Conservation (phyloP, 78 protist species). For the Dictyostelium capitatum region DNA sequence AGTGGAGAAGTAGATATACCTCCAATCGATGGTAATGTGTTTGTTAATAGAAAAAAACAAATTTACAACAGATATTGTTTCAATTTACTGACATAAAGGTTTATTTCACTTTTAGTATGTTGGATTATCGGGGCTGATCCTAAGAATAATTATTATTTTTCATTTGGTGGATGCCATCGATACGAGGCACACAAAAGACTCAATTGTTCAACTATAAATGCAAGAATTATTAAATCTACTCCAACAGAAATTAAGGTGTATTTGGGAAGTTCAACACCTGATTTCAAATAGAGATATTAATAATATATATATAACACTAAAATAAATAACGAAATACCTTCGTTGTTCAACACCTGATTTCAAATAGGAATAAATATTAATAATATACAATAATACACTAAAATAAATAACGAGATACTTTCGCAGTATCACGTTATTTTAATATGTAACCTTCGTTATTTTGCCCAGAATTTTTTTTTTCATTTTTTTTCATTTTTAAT, state of each 20-base stretch:
- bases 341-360: too few relatives aligned
- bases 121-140: slow-evolving; percentile 37
- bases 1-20: slow-evolving; percentile 14
- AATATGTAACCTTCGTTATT: too few relatives aligned
- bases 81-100: too few relatives aligned
- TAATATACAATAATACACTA: not conserved
- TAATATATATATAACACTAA: too few relatives aligned
- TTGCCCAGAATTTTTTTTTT: not conserved
- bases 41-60: not conserved
- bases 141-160: slow-evolving; percentile 46
- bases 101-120: too few relatives aligned
- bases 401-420: too few relatives aligned
- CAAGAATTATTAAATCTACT: slow-evolving; percentile 46
- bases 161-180: slow-evolving; percentile 81
- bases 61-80: too few relatives aligned
- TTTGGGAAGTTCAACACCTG: slow-evolving; percentile 63
- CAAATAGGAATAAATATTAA: not conserved
- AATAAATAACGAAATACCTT: too few relatives aligned
- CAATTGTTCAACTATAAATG: slow-evolving; percentile 27
- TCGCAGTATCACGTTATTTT: too few relatives aligned
- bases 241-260: slow-evolving; percentile 40
- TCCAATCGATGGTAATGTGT: slow-evolving; percentile 43
- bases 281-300: slow-evolving; percentile 6
- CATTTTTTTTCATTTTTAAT: not conserved
- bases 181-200: slow-evolving; percentile 58